phyloP scores from a whole-genome alignment of 441 rosid species.

The Lepidium campestre region DNA sequence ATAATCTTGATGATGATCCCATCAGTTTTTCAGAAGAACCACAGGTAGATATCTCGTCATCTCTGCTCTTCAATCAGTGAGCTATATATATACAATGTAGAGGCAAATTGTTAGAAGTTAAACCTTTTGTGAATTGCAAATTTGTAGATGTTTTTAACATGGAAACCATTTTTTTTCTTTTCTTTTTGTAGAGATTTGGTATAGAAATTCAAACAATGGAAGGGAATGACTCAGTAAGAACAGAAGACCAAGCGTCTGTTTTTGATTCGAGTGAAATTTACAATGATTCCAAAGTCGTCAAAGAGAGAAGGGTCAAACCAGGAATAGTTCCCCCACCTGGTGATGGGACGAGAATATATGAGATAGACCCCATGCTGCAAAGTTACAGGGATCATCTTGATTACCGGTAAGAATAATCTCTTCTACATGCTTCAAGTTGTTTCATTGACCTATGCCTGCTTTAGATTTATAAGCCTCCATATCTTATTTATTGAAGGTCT shows the following conservation, averaged over 20 bases:
- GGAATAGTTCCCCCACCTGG: conserved; percentile 74
- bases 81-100: neutral
- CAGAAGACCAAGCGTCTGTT: conserved; percentile 29
- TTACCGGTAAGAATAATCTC: conserved; percentile 50
- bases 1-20: conserved; percentile 36
- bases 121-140: neutral
- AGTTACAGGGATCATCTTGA: conserved; percentile 71
- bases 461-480: neutral
- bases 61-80: conserved; percentile 8
- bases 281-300: conserved; percentile 23
- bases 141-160: neutral
- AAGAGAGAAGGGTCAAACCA: conserved; percentile 33
- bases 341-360: conserved; percentile 66
- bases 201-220: conserved; percentile 39
- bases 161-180: neutral
- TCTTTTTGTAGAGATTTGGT: conserved; percentile 14
- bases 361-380: conserved; percentile 69
- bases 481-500: neutral
- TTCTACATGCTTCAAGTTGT: neutral
- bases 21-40: conserved; percentile 38
- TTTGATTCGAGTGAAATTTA: conserved; percentile 17
- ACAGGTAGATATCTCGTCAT: conserved; percentile 43
- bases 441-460: neutral
- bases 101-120: neutral
- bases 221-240: conserved; percentile 30